Evolutionary conservation across 2,329 filamentous ascomycete genomes (phyloP), one percentile per base, ranked within the genome.

Genomic region (Trichophyton mentagrophytes): DNA sequence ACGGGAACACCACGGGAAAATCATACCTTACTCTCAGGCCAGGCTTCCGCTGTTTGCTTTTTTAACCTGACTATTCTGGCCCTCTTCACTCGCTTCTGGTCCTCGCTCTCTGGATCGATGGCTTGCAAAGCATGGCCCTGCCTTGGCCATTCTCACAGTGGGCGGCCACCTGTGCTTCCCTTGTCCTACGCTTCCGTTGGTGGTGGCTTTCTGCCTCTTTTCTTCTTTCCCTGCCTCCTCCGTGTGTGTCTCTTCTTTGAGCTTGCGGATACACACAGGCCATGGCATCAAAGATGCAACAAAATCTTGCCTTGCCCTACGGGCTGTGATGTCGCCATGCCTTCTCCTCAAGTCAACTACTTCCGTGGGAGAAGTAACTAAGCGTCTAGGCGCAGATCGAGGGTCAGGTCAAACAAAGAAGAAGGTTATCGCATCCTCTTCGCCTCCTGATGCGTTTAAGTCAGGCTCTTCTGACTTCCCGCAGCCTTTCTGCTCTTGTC

Each of bases 231-330:
- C 55, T 36, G n/a, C 40, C 17, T 25, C 55, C 7, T 13, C 6
- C 36, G 13, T 57, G 40, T 57, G 30, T 44, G 33, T 11, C 55
- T 55, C 46, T 51, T 51, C 46, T 51, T 55, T 55, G 51, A 55
- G 13, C 27, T 15, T 36, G 51, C 30, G 51, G 51, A 55, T 33
- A n/a, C 51, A 55, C 51, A 33, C 27, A 36, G 40, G 27, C 51
- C 27, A 30, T 36, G 51, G 51, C n/a, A 33, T 55, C 25, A 36
- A 33, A 27, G 3, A n/a, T 36, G 51, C 25, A 55, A 55, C 51
- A 13, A 55, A 55, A 27, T 36, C 6, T 17, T 25, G 3, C 13
- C 27, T 55, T 17, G 17, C 13, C 27, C 27, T 38, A 13, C 51
- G 6, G 9, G 3, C 13, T 33, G 3, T 36, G 25, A 36, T 36